Evolutionary conservation across 306 rosid species (phyloP).

Genomic region (Cicer arietinum): DNA sequence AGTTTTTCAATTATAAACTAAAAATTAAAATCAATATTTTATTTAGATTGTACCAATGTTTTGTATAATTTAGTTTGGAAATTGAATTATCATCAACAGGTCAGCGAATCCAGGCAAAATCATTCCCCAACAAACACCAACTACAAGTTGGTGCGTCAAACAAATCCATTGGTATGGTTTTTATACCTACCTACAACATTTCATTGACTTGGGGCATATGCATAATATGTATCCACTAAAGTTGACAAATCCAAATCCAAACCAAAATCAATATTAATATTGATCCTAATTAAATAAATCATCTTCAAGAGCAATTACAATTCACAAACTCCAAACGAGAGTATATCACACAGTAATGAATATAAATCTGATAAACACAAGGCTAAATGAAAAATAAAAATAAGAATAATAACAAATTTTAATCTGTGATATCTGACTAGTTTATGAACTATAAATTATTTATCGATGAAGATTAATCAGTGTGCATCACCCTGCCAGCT

Average conservation of each 20-base stretch:
- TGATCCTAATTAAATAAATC: no score
- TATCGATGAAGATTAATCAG: neutral
- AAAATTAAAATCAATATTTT: no score
- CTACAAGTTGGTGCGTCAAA: neutral
- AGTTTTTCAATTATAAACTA: no score
- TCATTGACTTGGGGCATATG: neutral
- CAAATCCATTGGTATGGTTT: neutral
- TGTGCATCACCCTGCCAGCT: constrained; percentile 74
- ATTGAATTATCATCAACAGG: neutral
- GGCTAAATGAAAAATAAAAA: neutral
- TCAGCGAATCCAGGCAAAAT: neutral
- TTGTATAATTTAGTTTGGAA: no score
- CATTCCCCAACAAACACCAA: neutral
- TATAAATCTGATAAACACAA: neutral
- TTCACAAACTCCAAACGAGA: neutral
- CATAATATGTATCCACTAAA: neutral
- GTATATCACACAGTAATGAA: neutral
- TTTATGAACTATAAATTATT: neutral
- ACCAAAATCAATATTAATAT: neutral
- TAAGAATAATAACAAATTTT: neutral
- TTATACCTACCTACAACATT: neutral
- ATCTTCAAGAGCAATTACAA: neutral
- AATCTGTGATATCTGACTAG: neutral
- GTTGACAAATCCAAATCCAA: neutral
- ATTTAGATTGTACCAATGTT: no score